These are phyloP conservation scores for Aspergillus cejpii DNA, from an alignment of 2,329 filamentous ascomycete species.

Conservation along the genomic window DNA sequence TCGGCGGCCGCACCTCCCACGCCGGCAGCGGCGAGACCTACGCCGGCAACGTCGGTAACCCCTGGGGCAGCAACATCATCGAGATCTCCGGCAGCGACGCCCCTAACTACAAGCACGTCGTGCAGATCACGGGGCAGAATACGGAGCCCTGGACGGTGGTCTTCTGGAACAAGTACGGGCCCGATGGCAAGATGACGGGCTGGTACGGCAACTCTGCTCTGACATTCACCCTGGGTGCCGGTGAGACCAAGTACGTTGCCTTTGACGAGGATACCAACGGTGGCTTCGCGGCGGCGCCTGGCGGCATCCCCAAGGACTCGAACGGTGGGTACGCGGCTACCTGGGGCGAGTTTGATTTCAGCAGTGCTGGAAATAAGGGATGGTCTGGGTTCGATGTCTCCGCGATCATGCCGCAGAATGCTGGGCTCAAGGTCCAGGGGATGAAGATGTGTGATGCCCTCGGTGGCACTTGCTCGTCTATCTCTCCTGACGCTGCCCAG, in stretches of 20 bases:
- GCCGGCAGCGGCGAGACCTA: constrained; percentile 23
- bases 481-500: constrained; percentile 18
- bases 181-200: constrained; percentile 30
- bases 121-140: constrained; percentile 28
- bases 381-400: constrained; percentile 39
- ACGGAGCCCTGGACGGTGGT: constrained; percentile 29
- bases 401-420: constrained; percentile 33
- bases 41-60: constrained; percentile 33
- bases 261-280: constrained; percentile 37
- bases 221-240: constrained; percentile 26
- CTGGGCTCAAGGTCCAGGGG: constrained; percentile 26
- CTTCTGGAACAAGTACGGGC: constrained; percentile 39
- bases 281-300: constrained; percentile 30
- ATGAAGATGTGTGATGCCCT: constrained; percentile 30
- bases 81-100: constrained; percentile 27
- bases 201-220: constrained; percentile 34
- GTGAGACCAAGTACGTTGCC: constrained; percentile 32
- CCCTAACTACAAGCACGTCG: constrained; percentile 34
- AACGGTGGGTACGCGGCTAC: constrained; percentile 32
- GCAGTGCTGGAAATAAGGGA: constrained; percentile 25
- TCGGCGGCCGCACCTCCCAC: constrained; percentile 27
- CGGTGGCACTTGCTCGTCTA: constrained; percentile 25
- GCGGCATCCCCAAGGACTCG: constrained; percentile 22
- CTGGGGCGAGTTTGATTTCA: constrained; percentile 37
- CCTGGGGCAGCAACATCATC: constrained; percentile 39